Conservation (phyloP, 1,284 basidiomycete species). For the Phellinidium pouzarii region DNA sequence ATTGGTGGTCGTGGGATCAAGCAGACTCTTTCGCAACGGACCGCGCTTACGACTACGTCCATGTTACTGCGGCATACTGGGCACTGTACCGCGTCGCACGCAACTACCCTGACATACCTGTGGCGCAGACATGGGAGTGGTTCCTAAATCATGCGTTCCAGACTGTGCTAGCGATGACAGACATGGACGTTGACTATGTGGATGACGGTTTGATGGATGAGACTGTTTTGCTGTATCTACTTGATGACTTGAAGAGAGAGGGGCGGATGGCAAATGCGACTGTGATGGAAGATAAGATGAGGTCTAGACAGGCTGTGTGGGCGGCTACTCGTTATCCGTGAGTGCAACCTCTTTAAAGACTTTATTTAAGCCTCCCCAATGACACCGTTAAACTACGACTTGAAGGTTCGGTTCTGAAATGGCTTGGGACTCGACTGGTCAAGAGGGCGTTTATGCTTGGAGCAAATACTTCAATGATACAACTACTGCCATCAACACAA, state of each 20-base stretch:
- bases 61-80: constrained; percentile 53
- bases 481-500: constrained; percentile 42
- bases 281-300: constrained; percentile 43
- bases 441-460: constrained; percentile 53
- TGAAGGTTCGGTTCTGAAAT: constrained; percentile 51
- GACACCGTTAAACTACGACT: no score
- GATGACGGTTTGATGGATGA: constrained; percentile 53
- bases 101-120: constrained; percentile 46
- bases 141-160: constrained; percentile 49
- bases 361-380: background rate
- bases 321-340: constrained; percentile 45
- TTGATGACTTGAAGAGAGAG: constrained; percentile 49
- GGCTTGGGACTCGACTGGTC: constrained; percentile 59
- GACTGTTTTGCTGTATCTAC: constrained; percentile 42
- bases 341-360: constrained; percentile 21
- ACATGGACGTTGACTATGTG: constrained; percentile 39
- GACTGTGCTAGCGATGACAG: constrained; percentile 44
- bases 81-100: constrained; percentile 51
- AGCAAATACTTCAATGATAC: constrained; percentile 49
- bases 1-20: constrained; percentile 56
- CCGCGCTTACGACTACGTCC: constrained; percentile 56
- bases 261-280: constrained; percentile 44
- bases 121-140: constrained; percentile 46
- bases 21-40: constrained; percentile 42
- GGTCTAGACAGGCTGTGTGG: constrained; percentile 39